Base-by-base conservation (phyloP, 176 grass and related monocot genomes). In the Cenchrus purpureus region DNA sequence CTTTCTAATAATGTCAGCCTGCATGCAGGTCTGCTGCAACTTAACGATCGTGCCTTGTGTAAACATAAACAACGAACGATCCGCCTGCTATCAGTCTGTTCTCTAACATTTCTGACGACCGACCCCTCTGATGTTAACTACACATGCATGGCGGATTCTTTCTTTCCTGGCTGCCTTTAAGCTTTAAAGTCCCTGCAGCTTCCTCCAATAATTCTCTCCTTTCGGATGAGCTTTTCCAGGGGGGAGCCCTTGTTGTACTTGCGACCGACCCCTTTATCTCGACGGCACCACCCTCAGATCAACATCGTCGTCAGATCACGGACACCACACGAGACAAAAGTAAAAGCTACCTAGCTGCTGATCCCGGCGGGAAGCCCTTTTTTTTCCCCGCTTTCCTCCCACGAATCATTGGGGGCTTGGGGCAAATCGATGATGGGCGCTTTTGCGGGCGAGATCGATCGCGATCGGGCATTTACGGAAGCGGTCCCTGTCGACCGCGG, bases 311-410 rank as follows among this genome's bases (percentile, higher is more conserved):
- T 31, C 60, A 52, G n/a, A 60, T 59, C 85, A 57, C 20, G 62
- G 53, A 53, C 52, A 44, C 2, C 43, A 60, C 56, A 80, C 53
- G 52, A 62, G 79, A 83, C 80, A 83, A 90, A 90, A 90, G 67
- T 52, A 16, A 74, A 83, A 31, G 59, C 59, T 54, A 19, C 49
- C 37, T 40, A 40, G 37, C 37, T 40, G 37, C 50, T 74, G 74
- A 77, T 62, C 45, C 45, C 45, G 32, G 82, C 79, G 14, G 14
- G 37, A 40, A 40, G 31, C 12, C 46, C 40, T 16, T 25, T 25
- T 25, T 25, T 25, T 31, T 55, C 1, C 19, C 12, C 15, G 4
- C 6, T 89, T 90, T 79, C 84, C 6, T 43, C 50, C 57, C 78
- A 56, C 45, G 43, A 61, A 83, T 79, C 60, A 83, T 83, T 68